Conservation (phyloP, 2,329 filamentous ascomycete genomes). For the Boeremia lycopersici region DNA sequence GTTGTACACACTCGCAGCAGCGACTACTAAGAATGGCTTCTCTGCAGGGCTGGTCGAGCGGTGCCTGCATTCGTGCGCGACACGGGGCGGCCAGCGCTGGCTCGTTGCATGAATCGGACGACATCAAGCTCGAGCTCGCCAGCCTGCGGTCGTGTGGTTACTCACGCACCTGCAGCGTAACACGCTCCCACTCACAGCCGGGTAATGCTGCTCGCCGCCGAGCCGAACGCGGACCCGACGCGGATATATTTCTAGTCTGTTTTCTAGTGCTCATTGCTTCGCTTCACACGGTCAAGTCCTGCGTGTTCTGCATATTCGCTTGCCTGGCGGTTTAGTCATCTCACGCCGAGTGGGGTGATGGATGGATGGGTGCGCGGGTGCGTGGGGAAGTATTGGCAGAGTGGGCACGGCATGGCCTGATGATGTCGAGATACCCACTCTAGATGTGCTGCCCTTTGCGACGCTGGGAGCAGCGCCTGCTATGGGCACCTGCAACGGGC, state of each 20-base stretch:
- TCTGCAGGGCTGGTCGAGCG: slow-evolving; percentile 30
- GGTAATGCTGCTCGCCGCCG: slow-evolving; percentile 32
- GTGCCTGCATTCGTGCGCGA: slow-evolving; percentile 25
- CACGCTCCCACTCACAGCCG: slow-evolving; percentile 25
- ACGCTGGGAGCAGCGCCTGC: slow-evolving; percentile 1
- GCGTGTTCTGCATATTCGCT: slow-evolving; percentile 19
- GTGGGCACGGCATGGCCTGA: slow-evolving; percentile 7
- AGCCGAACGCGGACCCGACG: slow-evolving; percentile 31
- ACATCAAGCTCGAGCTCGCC: slow-evolving; percentile 16
- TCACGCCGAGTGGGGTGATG: slow-evolving; percentile 22
- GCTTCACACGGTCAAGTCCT: slow-evolving; percentile 25
- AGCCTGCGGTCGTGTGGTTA: slow-evolving; percentile 27
- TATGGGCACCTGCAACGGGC: neutral
- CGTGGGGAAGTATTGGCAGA: slow-evolving; percentile 8
- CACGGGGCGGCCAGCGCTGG: slow-evolving; percentile 23
- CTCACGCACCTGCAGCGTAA: slow-evolving; percentile 38
- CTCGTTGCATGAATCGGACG: slow-evolving; percentile 2
- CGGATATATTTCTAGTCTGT: slow-evolving; percentile 27
- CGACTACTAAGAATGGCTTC: neutral
- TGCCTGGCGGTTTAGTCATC: slow-evolving; percentile 18
- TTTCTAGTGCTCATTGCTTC: slow-evolving; percentile 22
- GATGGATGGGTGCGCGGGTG: slow-evolving; percentile 10
- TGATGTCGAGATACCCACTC: slow-evolving; percentile 10
- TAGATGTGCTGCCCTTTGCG: neutral
- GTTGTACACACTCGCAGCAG: too few relatives aligned